phyloP scores from a whole-genome alignment of 2,329 filamentous ascomycete genomes.

The Colletotrichum musicola region DNA sequence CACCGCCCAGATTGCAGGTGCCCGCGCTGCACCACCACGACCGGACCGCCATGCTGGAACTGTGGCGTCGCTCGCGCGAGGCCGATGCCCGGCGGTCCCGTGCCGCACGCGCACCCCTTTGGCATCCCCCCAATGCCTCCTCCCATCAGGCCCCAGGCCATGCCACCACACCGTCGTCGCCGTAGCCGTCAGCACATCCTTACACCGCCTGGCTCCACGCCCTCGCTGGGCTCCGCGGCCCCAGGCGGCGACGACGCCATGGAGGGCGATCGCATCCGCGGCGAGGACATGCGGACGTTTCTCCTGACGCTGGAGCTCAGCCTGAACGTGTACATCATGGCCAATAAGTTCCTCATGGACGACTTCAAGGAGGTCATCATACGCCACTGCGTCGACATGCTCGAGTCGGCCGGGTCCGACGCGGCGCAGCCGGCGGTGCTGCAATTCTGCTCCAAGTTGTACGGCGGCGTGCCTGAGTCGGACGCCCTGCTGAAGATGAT shows the following conservation, averaged over 20 bases:
- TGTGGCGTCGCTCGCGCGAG: constrained; percentile 52
- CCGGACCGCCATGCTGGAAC: constrained; percentile 56
- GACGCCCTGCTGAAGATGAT: constrained; percentile 62
- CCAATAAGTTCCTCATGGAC: constrained; percentile 61
- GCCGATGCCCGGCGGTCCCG: constrained; percentile 44
- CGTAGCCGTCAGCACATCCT: constrained; percentile 32
- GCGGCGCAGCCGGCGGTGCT: constrained; percentile 59
- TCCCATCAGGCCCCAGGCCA: constrained; percentile 26
- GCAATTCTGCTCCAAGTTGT: constrained; percentile 56
- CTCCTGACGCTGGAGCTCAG: constrained; percentile 60
- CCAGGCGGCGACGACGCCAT: constrained; percentile 37
- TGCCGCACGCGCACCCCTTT: constrained; percentile 30
- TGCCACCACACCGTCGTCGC: constrained; percentile 35
- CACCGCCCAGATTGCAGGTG: constrained; percentile 61
- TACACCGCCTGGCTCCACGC: constrained; percentile 35
- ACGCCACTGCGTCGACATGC: constrained; percentile 59
- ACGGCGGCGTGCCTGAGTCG: constrained; percentile 56
- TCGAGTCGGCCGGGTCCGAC: constrained; percentile 57
- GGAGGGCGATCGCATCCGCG: constrained; percentile 52
- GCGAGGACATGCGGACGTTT: constrained; percentile 62
- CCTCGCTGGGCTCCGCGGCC: constrained; percentile 34
- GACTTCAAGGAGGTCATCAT: constrained; percentile 58
- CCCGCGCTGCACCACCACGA: constrained; percentile 51
- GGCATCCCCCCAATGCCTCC: constrained; percentile 29
- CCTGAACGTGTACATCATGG: constrained; percentile 63